These are phyloP conservation scores for Populus trichocarpa DNA, from an alignment of 441 rosid genomes.

Conservation along the genomic window DNA sequence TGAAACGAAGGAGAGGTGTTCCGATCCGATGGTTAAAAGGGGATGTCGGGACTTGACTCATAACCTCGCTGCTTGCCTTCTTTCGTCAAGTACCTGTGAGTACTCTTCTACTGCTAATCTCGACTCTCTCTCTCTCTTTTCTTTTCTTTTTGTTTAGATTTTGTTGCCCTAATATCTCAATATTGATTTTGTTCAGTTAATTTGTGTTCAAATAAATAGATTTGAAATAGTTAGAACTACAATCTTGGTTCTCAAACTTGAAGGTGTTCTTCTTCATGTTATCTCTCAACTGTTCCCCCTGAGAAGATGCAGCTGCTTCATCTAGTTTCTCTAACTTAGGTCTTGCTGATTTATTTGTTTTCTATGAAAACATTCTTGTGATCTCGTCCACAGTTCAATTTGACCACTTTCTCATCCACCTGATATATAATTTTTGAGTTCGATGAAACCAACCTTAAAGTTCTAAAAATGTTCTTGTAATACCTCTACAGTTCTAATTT, in stretches of 20 bases:
- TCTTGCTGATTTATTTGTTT: too few species aligned
- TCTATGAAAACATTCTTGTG: too few species aligned
- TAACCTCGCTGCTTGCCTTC: slow-evolving; percentile 10
- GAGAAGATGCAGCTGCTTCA: not conserved
- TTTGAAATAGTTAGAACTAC: too few species aligned
- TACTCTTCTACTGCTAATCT: not conserved
- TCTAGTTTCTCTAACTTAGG: not conserved
- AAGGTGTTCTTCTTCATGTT: too few species aligned
- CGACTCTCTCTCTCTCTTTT: not conserved
- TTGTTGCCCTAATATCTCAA: not conserved
- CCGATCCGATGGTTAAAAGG: not conserved
- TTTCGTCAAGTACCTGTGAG: slow-evolving; percentile 7
- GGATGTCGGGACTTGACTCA: not conserved
- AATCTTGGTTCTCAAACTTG: too few species aligned
- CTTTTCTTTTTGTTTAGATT: not conserved
- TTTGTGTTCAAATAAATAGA: too few species aligned
- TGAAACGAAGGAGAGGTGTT: slow-evolving; percentile 15
- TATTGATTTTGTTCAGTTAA: too few species aligned
- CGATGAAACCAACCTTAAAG: not conserved
- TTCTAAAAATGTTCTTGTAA: too few species aligned
- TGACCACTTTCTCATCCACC: not conserved
- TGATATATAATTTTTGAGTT: not conserved
- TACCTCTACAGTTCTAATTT: too few species aligned
- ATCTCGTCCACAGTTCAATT: too few species aligned
- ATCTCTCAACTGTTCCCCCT: not conserved